Percentiles rank a stretch among this genome's conserved stretches.
These are phyloP conservation scores for Chenopodium berlandieri DNA, from an alignment of 148 eudicot genomes.

Conservation along the genomic window DNA sequence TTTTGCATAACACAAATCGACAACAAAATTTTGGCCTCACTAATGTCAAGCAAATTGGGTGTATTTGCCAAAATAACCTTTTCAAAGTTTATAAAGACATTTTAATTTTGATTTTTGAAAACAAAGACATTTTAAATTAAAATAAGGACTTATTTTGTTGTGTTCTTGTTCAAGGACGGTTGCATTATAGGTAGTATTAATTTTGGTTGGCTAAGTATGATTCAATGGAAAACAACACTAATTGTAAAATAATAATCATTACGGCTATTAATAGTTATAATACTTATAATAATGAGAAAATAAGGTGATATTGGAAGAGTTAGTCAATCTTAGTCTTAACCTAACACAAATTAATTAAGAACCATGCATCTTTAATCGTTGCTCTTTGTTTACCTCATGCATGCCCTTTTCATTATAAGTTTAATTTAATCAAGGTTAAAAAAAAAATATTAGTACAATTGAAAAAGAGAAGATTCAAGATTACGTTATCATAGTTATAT, in stretches of 20 bases:
- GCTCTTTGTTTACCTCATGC: neutral
- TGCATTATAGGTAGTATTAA: neutral
- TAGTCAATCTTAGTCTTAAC: constrained; percentile 4
- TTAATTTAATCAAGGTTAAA: neutral
- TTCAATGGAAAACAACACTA: constrained; percentile 16
- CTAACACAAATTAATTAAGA: constrained; percentile 4
- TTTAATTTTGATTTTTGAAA: too few relatives aligned
- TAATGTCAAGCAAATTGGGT: neutral
- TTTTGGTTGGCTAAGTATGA: neutral
- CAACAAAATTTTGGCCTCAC: neutral
- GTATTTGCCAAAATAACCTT: constrained; percentile 19
- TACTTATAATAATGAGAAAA: neutral
- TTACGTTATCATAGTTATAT: too few relatives aligned
- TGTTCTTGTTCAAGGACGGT: constrained; percentile 1
- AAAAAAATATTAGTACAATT: too few relatives aligned
- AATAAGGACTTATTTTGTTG: neutral
- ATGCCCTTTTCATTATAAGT: neutral
- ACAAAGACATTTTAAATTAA: constrained; percentile 1
- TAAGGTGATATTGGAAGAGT: neutral
- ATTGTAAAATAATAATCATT: neutral
- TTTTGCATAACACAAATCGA: neutral
- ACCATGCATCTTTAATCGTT: neutral
- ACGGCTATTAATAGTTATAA: neutral
- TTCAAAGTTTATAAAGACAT: constrained; percentile 13
- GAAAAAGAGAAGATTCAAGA: too few relatives aligned